phyloP scores from a whole-genome alignment of 257 asterid genomes.

The Solanum virginianum region DNA sequence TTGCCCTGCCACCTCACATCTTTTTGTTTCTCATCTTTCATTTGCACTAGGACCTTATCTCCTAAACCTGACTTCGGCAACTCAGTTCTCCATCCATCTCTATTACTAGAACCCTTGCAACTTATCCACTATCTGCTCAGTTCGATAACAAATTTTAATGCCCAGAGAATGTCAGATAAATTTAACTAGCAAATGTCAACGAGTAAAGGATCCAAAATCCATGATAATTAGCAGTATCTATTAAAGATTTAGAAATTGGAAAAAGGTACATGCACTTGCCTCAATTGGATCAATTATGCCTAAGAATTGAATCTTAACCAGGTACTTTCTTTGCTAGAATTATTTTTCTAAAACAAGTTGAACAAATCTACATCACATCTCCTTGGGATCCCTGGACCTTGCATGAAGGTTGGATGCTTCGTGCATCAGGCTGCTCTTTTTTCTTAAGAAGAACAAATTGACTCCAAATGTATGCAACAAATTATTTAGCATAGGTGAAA shows the following conservation, averaged over 20 bases:
- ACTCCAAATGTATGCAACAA: neutral
- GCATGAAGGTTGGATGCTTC: neutral
- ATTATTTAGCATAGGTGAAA: neutral
- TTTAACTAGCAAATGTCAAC: neutral
- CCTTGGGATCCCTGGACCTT: neutral
- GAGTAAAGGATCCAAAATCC: neutral
- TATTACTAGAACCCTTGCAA: slow-evolving; percentile 83
- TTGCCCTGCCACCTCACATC: slow-evolving; percentile 92
- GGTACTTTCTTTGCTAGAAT: neutral
- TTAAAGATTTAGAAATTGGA: neutral
- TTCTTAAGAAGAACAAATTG: neutral
- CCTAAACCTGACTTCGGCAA: slow-evolving; percentile 71
- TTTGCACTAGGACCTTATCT: slow-evolving; percentile 44
- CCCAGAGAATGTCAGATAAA: slow-evolving; percentile 3
- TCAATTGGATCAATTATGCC: slow-evolving; percentile 97
- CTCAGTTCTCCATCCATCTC: slow-evolving; percentile 80
- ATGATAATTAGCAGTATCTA: neutral
- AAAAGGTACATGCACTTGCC: slow-evolving; percentile 28
- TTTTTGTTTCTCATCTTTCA: slow-evolving; percentile 75
- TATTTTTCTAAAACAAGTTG: neutral
- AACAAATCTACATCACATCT: neutral
- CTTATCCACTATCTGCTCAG: slow-evolving; percentile 65
- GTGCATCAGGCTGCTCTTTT: neutral
- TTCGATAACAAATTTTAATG: neutral
- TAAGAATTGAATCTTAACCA: neutral